Percentiles rank a stretch among this genome's conserved stretches.
Conservation (phyloP, 2,329 filamentous ascomycete species). For the Penicillium sp. region DNA sequence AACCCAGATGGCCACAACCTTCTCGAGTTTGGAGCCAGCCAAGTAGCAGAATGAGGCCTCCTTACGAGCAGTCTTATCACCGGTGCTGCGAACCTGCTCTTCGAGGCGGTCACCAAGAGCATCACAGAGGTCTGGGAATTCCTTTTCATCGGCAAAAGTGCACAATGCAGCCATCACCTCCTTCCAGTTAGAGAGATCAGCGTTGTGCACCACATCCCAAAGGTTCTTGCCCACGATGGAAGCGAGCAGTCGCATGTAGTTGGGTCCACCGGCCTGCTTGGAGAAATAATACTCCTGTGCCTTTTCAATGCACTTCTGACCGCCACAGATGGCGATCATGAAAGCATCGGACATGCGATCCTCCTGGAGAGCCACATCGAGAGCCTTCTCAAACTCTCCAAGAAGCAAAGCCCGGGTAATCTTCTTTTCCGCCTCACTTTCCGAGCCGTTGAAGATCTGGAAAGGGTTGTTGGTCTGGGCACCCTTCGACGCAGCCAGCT, state of each 20-base stretch:
- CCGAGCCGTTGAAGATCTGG: slow-evolving; percentile 76
- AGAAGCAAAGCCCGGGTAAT: slow-evolving; percentile 86
- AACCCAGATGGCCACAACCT: slow-evolving; percentile 93
- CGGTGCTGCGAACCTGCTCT: slow-evolving; percentile 57
- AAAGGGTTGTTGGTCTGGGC: slow-evolving; percentile 94
- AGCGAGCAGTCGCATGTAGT: slow-evolving; percentile 82
- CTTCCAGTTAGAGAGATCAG: slow-evolving; percentile 88
- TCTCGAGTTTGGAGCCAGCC: slow-evolving; percentile 92
- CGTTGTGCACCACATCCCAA: slow-evolving; percentile 97
- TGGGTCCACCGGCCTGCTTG: slow-evolving; percentile 73
- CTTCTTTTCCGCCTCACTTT: slow-evolving; percentile 74
- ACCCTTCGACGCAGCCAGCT: slow-evolving; percentile 79
- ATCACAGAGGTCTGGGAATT: slow-evolving; percentile 93
- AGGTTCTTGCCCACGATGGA: slow-evolving; percentile 95
- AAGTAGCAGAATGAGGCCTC: slow-evolving; percentile 96
- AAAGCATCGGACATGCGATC: slow-evolving; percentile 92
- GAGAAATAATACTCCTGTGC: slow-evolving; percentile 87
- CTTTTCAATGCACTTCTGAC: slow-evolving; percentile 87
- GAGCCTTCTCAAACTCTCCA: slow-evolving; percentile 82
- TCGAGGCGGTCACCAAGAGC: slow-evolving; percentile 85
- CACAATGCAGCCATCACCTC: slow-evolving; percentile 94
- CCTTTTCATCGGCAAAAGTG: slow-evolving; percentile 84
- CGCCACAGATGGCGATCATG: slow-evolving; percentile 95
- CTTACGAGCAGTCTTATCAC: slow-evolving; percentile 59
- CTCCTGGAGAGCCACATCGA: slow-evolving; percentile 82